Base-by-base conservation (phyloP, 805 yeast species). In the Yamadazyma phyllophila region DNA sequence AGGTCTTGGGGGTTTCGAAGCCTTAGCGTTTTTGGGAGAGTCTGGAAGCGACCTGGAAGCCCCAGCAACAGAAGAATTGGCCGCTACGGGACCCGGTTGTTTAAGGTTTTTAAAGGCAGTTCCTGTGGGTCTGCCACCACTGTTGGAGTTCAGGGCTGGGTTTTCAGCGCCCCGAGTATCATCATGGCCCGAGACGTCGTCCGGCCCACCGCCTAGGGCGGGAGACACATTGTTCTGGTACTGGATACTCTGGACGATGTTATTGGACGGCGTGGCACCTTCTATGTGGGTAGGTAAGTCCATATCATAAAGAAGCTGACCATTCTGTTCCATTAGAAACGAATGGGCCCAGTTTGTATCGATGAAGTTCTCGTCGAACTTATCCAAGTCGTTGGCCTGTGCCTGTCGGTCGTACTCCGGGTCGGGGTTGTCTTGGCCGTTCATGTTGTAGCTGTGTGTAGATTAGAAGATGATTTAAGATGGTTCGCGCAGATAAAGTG, bases 1-100 rank as follows among this genome's bases (percentile, higher is more conserved):
- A 0, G 95, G 92, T 30, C 81, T 67, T 16, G 78, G 65, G 52
- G 73, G 78, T 46, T 76, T 77, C 4, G 72, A 20, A 8, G 34
- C 41, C 13, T 38, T 43, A n/a, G 45, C 24, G 39, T 30, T 38
- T 12, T 36, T 39, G 31, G 32, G 26, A 26, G 38, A n/a, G 29
- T 29, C 29, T n/a, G 40, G 15, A 2, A 15, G 34, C 35, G 40
- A 13, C 5, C 17, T 15, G 11, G 36, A 13, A 10, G 5, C 15
- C 6, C 24, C 24, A 20, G 24, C 3, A 20, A 20, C 24, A 20
- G 24, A 20, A 20, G 24, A 20, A 20, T 20, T 20, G 24, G 24
- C 24, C 24, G 24, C 24, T 20, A 20, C 24, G 24, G 24, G 24
- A 20, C 24, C 24, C 6, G 24, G 24, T 20, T 20, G 24, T 20